Evolutionary conservation across 2,329 filamentous ascomycete species (phyloP), one percentile per base, ranked within the genome.

Genomic region (Hypoxylon sp.): DNA sequence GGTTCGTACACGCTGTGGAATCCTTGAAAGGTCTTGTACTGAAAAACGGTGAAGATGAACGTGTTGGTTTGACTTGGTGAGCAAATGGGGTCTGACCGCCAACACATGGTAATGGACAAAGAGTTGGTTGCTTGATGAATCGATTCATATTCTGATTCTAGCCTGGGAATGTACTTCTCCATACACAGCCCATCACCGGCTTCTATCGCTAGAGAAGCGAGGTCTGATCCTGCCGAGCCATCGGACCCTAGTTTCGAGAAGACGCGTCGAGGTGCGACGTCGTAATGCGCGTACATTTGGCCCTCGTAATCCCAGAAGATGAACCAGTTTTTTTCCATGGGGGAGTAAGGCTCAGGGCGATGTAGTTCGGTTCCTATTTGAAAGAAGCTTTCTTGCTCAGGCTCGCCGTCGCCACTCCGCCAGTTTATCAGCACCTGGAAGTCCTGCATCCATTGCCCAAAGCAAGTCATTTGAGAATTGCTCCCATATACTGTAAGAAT

Each of bases 321-420:
- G 70, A 90, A 90, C 81, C 83, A 90, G 72, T 90, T 90, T 82
- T 90, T 90, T 77, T 90, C 88, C 27, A 89, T 72, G 0, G 72
- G 37, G 2, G 75, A 73, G 72, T 79, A 85, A 0, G 85, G 82
- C 1, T 72, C 64, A 0, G 86, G 87, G 0, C 87, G 80, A 40
- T 85, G 83, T 2, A 90, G 75, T 68, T 90, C 88, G 0, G 82
- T 86, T 0, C 81, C 82, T 0, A 72, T 51, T 11, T 74, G 73
- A 74, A 88, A 89, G 7, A 75, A 8, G 6, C 2, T 42, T 37
- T 49, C 35, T 30, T 55, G 42, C n/a, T 58, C 53, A 20, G 25
- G 14, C 14, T 25, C 51, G 75, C 2, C 31, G 11, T 30, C 11
- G 46, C 77, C 78, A 22, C 73, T 71, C 2, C 72, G 76, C 83